Evolutionary conservation across 1,284 basidiomycete species (phyloP), one percentile per base, ranked within the genome.

Genomic region (Apiotrichum montevideense): DNA sequence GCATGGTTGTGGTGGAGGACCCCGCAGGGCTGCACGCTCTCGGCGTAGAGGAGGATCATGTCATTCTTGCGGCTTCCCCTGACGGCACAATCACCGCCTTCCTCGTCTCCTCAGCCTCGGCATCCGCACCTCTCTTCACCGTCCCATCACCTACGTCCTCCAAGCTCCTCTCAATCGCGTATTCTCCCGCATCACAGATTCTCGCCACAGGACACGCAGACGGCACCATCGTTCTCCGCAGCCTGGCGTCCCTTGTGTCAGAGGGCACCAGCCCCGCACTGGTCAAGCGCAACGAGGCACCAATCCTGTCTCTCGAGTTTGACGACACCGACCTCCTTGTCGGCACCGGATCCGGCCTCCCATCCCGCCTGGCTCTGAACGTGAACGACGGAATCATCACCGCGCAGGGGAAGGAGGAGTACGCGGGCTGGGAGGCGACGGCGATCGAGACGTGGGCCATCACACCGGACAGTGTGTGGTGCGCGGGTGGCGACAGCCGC

Each of bases 121-220:
- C 44, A 3, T 44, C 56, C 8, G 48, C 51, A n/a, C 50, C 57
- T 1, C 33, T 56, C 4, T 79, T 83, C 4, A 63, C 66, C 32
- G 60, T 63, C 55, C 67, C 53, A 7, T 46, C 61, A 11, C 56
- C 47, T 6, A 46, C 59, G 7, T 52, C 62, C n/a, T 72, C 78
- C 2, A 71, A 82, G 4, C 71, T 87, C 32, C 76, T 81, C 7
- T 77, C 84, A n/a, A 79, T 87, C 41, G 76, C 80, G 0, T 82
- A 82, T 61, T 76, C 77, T 0, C 62, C 77, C 0, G 53, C 66
- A 0, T 70, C 76, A 40, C 71, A 76, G 35, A 67, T 84, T 2
- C 69, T 90, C 10, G 85, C 82, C 0, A 85, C 84, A 2, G 87
- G 87, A 0, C 82, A 84, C n/a, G 70, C 77, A 0, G 75, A 75